A percentile compares a stretch with the other conserved stretches of the same genome.
phyloP scores from a whole-genome alignment of 176 grass and related monocot genomes.

The Canna indica region DNA sequence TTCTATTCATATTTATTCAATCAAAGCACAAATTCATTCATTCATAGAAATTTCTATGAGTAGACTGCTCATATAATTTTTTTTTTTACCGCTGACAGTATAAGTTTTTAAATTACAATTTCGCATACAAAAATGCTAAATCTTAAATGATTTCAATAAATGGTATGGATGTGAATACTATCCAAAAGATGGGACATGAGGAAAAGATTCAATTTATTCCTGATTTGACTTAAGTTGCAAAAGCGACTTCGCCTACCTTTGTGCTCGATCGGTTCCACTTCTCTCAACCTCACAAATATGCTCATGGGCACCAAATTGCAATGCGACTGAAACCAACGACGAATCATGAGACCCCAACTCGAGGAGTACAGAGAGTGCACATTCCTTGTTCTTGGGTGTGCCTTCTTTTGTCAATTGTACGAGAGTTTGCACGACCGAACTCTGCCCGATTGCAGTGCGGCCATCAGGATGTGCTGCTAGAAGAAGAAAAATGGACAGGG shows the following conservation, averaged over 20 bases:
- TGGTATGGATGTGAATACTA: too few relatives aligned
- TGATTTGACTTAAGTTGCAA: conserved; percentile 27
- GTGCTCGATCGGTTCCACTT: conserved; percentile 46
- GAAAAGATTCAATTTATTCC: too few relatives aligned
- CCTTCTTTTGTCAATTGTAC: conserved; percentile 36
- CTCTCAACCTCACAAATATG: conserved; percentile 32
- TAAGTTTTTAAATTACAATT: too few relatives aligned
- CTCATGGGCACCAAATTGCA: conserved; percentile 21
- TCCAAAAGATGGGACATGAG: too few relatives aligned
- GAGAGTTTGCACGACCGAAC: conserved; percentile 29
- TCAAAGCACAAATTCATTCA: too few relatives aligned
- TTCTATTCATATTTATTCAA: too few relatives aligned
- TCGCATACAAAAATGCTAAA: too few relatives aligned
- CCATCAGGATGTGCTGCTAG: conserved; percentile 33
- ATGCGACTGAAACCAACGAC: conserved; percentile 31
- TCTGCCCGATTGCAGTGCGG: conserved; percentile 21
- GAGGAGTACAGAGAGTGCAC: conserved; percentile 48
- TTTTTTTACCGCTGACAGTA: too few relatives aligned
- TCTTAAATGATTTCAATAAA: too few relatives aligned
- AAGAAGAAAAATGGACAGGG: conserved; percentile 57
- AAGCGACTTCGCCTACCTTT: conserved; percentile 53
- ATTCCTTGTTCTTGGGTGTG: conserved; percentile 76
- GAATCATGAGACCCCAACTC: conserved; percentile 34
- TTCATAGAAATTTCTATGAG: too few relatives aligned
- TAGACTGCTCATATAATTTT: too few relatives aligned